Percentiles rank a stretch among this genome's conserved stretches.
Conservation (phyloP, 768 basidiomycete species). For the Clathrus columnatus region DNA sequence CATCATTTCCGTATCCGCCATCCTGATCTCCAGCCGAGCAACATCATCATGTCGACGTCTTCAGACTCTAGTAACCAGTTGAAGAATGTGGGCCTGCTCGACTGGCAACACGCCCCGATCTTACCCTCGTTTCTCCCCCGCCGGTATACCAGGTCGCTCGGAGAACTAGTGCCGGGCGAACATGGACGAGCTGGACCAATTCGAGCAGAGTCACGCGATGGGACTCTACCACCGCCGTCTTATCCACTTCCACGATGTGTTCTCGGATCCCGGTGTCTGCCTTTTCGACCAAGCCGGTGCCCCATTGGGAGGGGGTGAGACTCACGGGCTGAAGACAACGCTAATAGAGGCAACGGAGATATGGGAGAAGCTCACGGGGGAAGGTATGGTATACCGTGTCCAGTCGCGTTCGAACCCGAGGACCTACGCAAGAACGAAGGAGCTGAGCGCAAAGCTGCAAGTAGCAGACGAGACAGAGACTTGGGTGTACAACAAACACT, state of each 20-base stretch:
- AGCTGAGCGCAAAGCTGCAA: constrained; percentile 26
- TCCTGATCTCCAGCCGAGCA: constrained; percentile 33
- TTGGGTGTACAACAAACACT: constrained; percentile 36
- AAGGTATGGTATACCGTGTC: constrained; percentile 30
- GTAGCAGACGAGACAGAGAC: constrained; percentile 29
- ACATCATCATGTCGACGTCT: constrained; percentile 41
- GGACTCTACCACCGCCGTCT: constrained; percentile 37
- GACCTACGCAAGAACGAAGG: constrained; percentile 35
- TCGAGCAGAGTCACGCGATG: constrained; percentile 24
- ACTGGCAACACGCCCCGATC: constrained; percentile 51
- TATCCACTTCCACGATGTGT: constrained; percentile 35
- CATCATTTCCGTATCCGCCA: constrained; percentile 40
- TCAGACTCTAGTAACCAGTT: constrained; percentile 26
- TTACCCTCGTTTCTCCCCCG: constrained; percentile 43
- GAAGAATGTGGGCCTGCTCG: constrained; percentile 35
- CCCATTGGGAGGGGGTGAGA: constrained; percentile 47
- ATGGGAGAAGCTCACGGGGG: constrained; percentile 33
- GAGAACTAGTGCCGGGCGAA: constrained; percentile 42
- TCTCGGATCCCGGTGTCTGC: constrained; percentile 30
- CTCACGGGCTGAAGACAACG: constrained; percentile 34
- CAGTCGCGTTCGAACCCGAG: constrained; percentile 37
- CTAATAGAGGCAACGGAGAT: constrained; percentile 36
- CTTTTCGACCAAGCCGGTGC: constrained; percentile 36
- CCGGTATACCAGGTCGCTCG: constrained; percentile 34
- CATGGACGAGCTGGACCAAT: constrained; percentile 32